Evolutionary conservation across 768 basidiomycete genomes (phyloP).

Genomic region (Boletus pseudopeckii): DNA sequence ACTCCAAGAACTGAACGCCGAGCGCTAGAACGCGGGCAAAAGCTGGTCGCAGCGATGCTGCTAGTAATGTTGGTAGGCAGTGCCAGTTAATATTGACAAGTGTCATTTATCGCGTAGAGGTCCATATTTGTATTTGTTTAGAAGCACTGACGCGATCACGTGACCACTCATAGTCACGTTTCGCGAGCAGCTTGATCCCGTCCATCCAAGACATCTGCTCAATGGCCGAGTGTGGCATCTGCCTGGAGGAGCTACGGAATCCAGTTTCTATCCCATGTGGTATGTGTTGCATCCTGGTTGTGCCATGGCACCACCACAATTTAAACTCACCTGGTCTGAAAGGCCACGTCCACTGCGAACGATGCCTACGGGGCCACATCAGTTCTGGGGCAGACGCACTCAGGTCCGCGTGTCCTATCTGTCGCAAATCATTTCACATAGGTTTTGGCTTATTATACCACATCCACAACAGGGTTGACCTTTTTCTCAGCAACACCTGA

Average conservation of each 20-base stretch:
- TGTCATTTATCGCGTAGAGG: not conserved
- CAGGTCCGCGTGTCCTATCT: conserved; percentile 56
- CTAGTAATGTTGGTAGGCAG: conserved; percentile 8
- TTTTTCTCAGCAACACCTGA: conserved; percentile 45
- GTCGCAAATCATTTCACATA: conserved; percentile 52
- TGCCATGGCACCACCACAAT: not conserved
- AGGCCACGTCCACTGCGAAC: conserved; percentile 68
- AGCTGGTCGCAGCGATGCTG: conserved; percentile 5
- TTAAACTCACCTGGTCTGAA: conserved; percentile 3
- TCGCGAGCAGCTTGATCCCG: not conserved
- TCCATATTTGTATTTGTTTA: conserved; percentile 25
- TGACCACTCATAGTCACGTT: conserved; percentile 5
- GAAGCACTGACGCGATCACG: conserved; percentile 27
- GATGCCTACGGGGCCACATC: conserved; percentile 46
- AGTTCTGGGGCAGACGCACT: conserved; percentile 29
- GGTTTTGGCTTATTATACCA: conserved; percentile 36
- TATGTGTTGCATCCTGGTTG: conserved; percentile 27
- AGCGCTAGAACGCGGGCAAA: conserved; percentile 5
- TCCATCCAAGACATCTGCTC: not conserved
- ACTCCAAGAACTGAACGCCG: conserved; percentile 6
- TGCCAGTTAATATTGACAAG: conserved; percentile 3
- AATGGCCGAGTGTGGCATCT: conserved; percentile 62
- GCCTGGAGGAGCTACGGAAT: conserved; percentile 49
- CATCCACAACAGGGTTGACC: not conserved
- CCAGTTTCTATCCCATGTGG: conserved; percentile 66